Evolutionary conservation across 345 rosid genomes (phyloP), one percentile per base, ranked within the genome.

Genomic region (Anacardium occidentale): DNA sequence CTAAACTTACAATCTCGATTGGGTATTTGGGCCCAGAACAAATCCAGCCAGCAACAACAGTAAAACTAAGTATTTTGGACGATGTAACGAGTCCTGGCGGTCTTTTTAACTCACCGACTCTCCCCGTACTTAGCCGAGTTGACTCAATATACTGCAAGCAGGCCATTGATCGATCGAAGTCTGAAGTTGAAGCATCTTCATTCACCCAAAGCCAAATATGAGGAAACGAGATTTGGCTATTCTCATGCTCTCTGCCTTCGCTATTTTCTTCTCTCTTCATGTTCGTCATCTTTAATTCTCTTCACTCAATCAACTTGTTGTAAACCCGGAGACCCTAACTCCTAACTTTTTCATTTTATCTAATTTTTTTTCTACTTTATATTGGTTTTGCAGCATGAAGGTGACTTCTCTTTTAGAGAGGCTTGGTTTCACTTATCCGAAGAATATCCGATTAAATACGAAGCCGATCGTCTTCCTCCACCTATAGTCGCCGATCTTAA

Each of bases 231-330:
- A 96, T 83, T 81, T 93, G 72, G 94, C 97, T 24, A 91, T 91
- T 76, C 90, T 96, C 75, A 93, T 96, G 91, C 98, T 96, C 69
- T 89, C 90, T 56, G 97, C 97, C 51, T 91, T 96, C 76, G 97
- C 99, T 60, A 87, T 96, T 71, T 93, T 96, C 95, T 96, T 96
- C 91, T 93, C 97, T 76, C 98, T 96, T 70, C 98, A 93, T 96
- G 99, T 90, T 12, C 74, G 58, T 74, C 54, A 10, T 10, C 40
- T 25, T 34, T 22, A 56, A 1, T 47, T 59, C 50, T 32, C 68
- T 48, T 73, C 42, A 45, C 51, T 71, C 26, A 24, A 42, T 71
- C 26, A 24, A 42, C 47, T 17, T 53, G 37, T 25, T 2, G 44
- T 52, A 75, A 62, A 0, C 64, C 78, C 34, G 53, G 1, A 76